Conservation (phyloP, 2,329 filamentous ascomycete genomes). For the Exophiala aquamarina region DNA sequence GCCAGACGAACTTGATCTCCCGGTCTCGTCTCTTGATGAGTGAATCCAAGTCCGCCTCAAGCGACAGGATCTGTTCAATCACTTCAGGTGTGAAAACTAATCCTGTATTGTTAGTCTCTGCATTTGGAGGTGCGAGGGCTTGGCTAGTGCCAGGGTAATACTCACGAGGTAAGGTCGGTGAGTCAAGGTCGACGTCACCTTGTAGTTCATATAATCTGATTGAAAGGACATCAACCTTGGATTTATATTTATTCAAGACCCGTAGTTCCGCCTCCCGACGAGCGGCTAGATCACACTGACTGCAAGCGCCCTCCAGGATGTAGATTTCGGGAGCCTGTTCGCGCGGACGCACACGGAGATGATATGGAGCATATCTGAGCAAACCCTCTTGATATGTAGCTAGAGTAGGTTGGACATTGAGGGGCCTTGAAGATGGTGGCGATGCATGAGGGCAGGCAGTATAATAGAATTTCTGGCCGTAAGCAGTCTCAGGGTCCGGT, state of each 20-base stretch:
- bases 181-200: constrained; percentile 9
- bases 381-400: constrained; percentile 11
- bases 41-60: constrained; percentile 18
- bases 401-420: constrained; percentile 21
- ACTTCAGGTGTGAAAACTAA: constrained; percentile 1
- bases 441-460: constrained; percentile 23
- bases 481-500: constrained; percentile 18
- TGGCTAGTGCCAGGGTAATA: no score
- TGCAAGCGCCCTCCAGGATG: constrained; percentile 21
- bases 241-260: constrained; percentile 16
- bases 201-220: constrained; percentile 11
- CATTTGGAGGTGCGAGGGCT: not conserved
- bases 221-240: constrained; percentile 12
- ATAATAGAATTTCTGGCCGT: constrained; percentile 22
- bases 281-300: constrained; percentile 19
- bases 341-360: constrained; percentile 1
- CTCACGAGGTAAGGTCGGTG: not conserved
- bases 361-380: constrained; percentile 11
- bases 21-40: constrained; percentile 17
- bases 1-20: constrained; percentile 22
- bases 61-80: constrained; percentile 11
- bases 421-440: constrained; percentile 22
- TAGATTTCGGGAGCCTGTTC: constrained; percentile 8
- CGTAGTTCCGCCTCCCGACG: constrained; percentile 19
- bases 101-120: not conserved